phyloP scores from a whole-genome alignment of 352 stramenopile species.

The Globisporangium yorkense region DNA sequence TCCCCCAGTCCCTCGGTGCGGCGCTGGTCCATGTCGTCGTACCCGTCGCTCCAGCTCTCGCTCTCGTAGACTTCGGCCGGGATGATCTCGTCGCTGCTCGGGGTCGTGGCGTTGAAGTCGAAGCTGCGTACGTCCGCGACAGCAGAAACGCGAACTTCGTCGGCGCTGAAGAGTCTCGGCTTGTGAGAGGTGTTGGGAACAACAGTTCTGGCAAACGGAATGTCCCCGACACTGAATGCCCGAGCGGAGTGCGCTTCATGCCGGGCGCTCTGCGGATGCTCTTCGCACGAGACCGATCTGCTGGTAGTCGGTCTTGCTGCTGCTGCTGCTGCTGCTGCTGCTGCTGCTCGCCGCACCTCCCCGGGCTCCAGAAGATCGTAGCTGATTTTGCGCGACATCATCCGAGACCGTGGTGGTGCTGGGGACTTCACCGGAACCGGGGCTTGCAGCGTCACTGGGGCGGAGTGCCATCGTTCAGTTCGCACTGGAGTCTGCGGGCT shows the following conservation, averaged over 20 bases:
- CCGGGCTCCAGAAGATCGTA: conserved; percentile 1
- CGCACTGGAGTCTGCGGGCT: neutral
- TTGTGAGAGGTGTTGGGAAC: no score
- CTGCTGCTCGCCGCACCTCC: neutral
- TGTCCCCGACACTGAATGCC: neutral
- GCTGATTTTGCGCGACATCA: conserved; percentile 3
- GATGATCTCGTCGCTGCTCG: neutral
- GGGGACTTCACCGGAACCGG: neutral
- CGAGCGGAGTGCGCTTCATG: neutral
- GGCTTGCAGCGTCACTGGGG: neutral
- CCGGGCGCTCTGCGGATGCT: neutral
- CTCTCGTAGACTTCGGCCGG: neutral
- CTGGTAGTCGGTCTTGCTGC: neutral
- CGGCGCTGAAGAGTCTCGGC: neutral
- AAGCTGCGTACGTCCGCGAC: neutral
- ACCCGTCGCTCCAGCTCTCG: neutral
- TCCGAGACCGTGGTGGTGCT: neutral
- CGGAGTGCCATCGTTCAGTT: neutral
- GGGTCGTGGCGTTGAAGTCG: neutral
- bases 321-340: neutral
- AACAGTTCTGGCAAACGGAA: neutral
- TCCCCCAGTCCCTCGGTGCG: neutral
- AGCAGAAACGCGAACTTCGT: neutral
- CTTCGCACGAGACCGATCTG: neutral
- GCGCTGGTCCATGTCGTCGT: neutral